phyloP scores from a whole-genome alignment of 495 filamentous ascomycete species.

The Xylaria curta region DNA sequence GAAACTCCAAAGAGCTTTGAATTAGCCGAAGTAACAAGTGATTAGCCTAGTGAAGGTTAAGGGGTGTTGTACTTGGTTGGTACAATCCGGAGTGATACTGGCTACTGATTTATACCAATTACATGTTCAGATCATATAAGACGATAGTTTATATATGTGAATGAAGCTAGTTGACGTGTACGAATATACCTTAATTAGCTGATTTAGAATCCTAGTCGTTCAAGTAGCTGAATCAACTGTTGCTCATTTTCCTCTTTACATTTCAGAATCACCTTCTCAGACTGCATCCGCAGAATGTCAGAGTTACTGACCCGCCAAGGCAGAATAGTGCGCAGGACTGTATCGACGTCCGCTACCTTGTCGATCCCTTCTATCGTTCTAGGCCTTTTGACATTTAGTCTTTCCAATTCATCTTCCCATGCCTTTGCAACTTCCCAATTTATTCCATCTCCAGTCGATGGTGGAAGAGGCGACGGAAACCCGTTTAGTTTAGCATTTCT shows the following conservation, averaged over 20 bases:
- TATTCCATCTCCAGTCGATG: constrained; percentile 17
- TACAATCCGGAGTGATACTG: no score
- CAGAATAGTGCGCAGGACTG: constrained; percentile 31
- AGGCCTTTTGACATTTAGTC: constrained; percentile 28
- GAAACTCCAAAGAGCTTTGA: no score
- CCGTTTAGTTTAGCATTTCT: constrained; percentile 35
- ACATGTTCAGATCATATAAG: no score
- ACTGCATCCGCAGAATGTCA: constrained; percentile 33
- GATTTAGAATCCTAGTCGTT: constrained; percentile 8
- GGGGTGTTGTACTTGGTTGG: no score
- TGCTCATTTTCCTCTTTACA: constrained; percentile 31
- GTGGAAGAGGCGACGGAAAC: constrained; percentile 29
- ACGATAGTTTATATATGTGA: no score
- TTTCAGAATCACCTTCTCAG: constrained; percentile 29
- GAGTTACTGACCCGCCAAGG: constrained; percentile 38
- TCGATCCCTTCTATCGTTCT: constrained; percentile 36
- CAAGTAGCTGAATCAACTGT: constrained; percentile 26
- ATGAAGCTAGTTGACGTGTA: no score
- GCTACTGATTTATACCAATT: no score
- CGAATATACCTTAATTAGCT: no score
- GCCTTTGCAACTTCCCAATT: constrained; percentile 37
- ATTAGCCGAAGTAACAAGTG: no score
- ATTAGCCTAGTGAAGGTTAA: no score
- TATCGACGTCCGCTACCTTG: constrained; percentile 36
- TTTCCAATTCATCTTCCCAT: constrained; percentile 36